A percentile compares a stretch with the other conserved stretches of the same genome.
These are phyloP conservation scores for Psilocybe tampanensis DNA, from an alignment of 768 basidiomycete genomes.

Conservation along the genomic window DNA sequence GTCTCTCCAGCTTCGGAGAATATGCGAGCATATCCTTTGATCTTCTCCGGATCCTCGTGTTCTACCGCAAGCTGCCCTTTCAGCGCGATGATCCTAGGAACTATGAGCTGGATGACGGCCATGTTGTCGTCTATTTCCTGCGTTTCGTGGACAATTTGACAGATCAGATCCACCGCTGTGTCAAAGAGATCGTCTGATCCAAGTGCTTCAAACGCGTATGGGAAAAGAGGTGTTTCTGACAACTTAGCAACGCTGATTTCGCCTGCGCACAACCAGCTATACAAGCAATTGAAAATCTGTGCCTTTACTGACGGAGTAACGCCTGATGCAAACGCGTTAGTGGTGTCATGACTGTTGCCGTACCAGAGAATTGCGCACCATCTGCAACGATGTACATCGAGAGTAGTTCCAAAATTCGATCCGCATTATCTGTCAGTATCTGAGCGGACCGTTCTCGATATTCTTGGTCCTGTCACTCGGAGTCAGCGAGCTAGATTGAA, in stretches of 20 bases:
- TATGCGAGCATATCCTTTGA: conserved; percentile 87
- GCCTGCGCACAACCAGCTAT: conserved; percentile 87
- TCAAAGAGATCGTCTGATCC: conserved; percentile 90
- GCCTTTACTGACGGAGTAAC: conserved; percentile 77
- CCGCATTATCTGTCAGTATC: conserved; percentile 70
- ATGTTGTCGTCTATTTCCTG: conserved; percentile 97
- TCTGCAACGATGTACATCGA: conserved; percentile 86
- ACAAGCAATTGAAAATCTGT: conserved; percentile 83
- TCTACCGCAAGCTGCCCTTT: conserved; percentile 59
- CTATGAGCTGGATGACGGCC: conserved; percentile 82
- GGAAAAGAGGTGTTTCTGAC: conserved; percentile 77
- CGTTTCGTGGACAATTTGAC: conserved; percentile 96
- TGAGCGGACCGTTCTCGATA: conserved; percentile 60
- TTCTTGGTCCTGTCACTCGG: conserved; percentile 65
- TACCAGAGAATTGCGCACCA: conserved; percentile 54
- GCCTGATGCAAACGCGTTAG: conserved; percentile 47
- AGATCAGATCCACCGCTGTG: conserved; percentile 86
- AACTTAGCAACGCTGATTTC: conserved; percentile 71
- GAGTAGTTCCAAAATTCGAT: conserved; percentile 75
- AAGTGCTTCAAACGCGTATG: conserved; percentile 83
- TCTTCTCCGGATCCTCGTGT: conserved; percentile 82
- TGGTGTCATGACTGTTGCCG: background rate
- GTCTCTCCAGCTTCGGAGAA: conserved; percentile 98
- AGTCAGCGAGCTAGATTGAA: background rate
- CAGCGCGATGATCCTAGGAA: conserved; percentile 82